Evolutionary conservation across 1,284 basidiomycete genomes (phyloP), one percentile per base, ranked within the genome.

Genomic region (Takashimella tepidaria): DNA sequence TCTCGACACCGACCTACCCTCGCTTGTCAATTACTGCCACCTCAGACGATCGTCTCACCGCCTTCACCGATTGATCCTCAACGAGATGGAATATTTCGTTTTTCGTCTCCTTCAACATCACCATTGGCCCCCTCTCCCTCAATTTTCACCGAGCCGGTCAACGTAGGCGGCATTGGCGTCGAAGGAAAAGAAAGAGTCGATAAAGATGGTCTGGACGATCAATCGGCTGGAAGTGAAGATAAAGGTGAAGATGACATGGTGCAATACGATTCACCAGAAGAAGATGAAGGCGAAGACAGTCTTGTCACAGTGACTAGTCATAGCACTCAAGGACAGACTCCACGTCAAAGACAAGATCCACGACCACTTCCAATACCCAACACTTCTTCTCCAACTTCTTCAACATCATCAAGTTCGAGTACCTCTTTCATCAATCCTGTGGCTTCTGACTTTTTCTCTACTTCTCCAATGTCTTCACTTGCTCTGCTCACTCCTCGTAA

Each of bases 41-140:
- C 66, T 4, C 58, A 60, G 0, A 66, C 66, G 20, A 60, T 65
- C 37, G 47, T 67, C n/a, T 65, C 63, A 16, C 66, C 66, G 3
- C 66, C 66, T 44, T 66, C 66, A 19, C 66, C 66, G 20, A 58
- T 59, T n/a, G 62, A 64, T 26, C 31, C 50, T 6, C 59, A 57
- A 40, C 47, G 51, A 21, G 43, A 41, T 47, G 4, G 26, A 26
- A 24, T 55, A 50, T n/a, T n/a, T n/a, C 43, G 16, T 19, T 21
- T 51, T 20, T 19, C 50, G 50, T 10, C 49, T 51, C 19, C 26
- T 22, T 5, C 27, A 47, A 42, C 41, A 46, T 3, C 37, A 40
- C 24, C 19, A 44, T 3, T 50, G 21, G 24, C 20, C 22, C 24
- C 13, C n/a, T n/a, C 21, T 1, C 19, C 25, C 13, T 26, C n/a